Percentiles rank a stretch among this genome's conserved stretches.
These are phyloP conservation scores for Citrullus mucosospermus DNA, from an alignment of 306 rosid species.

Conservation along the genomic window DNA sequence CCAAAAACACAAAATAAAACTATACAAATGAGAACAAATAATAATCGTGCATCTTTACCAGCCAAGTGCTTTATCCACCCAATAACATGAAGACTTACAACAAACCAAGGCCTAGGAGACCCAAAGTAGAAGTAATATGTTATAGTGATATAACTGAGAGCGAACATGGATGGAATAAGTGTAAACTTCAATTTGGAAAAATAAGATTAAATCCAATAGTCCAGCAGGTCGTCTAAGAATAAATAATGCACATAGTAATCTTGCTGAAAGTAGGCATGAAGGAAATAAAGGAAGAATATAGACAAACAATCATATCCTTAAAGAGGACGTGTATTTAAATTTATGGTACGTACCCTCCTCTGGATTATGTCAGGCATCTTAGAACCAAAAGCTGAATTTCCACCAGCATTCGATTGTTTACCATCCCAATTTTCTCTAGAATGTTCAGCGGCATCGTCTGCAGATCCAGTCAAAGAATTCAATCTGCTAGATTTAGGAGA, in stretches of 20 bases:
- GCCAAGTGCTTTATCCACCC: neutral
- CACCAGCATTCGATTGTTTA: slow-evolving; percentile 43
- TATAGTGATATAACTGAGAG: neutral
- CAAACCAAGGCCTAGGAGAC: neutral
- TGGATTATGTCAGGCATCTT: slow-evolving; percentile 73
- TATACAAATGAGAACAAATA: neutral
- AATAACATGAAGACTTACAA: neutral
- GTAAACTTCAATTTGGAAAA: neutral
- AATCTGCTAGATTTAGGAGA: slow-evolving; percentile 62
- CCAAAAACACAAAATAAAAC: neutral
- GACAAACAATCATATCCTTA: neutral
- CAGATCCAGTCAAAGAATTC: slow-evolving; percentile 42
- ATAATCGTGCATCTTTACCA: neutral
- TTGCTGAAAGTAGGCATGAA: neutral
- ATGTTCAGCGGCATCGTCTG: slow-evolving; percentile 46
- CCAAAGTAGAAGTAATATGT: neutral
- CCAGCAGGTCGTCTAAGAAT: neutral
- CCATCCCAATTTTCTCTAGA: slow-evolving; percentile 59
- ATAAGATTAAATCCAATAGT: neutral
- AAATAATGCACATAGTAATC: neutral
- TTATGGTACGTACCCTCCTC: slow-evolving; percentile 52
- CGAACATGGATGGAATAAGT: neutral
- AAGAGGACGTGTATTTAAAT: neutral
- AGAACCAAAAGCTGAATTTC: slow-evolving; percentile 33
- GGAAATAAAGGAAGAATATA: neutral